Evolutionary conservation across 2,329 filamentous ascomycete genomes (phyloP).

Genomic region (Emergomyces africanus): DNA sequence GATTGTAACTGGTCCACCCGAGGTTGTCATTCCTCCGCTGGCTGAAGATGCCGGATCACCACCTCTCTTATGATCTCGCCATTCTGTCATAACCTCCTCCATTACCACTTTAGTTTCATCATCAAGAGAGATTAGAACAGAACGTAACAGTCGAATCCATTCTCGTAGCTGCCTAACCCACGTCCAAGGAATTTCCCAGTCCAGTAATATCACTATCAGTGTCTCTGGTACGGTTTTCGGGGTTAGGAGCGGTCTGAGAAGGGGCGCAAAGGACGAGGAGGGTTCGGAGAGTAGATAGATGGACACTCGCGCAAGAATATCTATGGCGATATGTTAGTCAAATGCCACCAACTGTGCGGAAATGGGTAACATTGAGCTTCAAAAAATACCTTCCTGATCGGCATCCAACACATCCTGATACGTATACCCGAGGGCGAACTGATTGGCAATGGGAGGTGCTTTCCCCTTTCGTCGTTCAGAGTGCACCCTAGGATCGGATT

Average conservation of each 20-base stretch:
- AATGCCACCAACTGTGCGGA: not conserved
- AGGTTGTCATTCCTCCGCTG: slow-evolving; percentile 41
- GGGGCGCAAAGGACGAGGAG: slow-evolving; percentile 66
- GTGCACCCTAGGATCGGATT: slow-evolving; percentile 27
- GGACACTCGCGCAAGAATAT: slow-evolving; percentile 79
- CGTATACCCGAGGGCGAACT: slow-evolving; percentile 85
- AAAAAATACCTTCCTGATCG: slow-evolving; percentile 67
- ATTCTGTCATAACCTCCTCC: slow-evolving; percentile 71
- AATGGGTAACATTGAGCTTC: not conserved
- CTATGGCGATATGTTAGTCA: slow-evolving; percentile 32
- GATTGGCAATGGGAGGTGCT: slow-evolving; percentile 72
- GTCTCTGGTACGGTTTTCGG: slow-evolving; percentile 75
- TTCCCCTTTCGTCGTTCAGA: slow-evolving; percentile 39
- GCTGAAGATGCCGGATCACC: slow-evolving; percentile 43
- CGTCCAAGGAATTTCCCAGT: slow-evolving; percentile 87
- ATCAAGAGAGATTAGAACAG: slow-evolving; percentile 60
- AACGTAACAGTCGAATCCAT: slow-evolving; percentile 76
- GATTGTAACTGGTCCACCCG: slow-evolving; percentile 55
- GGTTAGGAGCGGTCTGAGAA: slow-evolving; percentile 73
- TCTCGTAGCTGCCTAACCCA: slow-evolving; percentile 82
- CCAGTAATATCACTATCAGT: slow-evolving; percentile 78
- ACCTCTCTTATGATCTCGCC: slow-evolving; percentile 63
- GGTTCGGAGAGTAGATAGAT: slow-evolving; percentile 80
- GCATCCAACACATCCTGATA: slow-evolving; percentile 91
- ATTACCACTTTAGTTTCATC: slow-evolving; percentile 67